Conservation (phyloP, 2,329 filamentous ascomycete genomes). For the Claviceps cyperi region DNA sequence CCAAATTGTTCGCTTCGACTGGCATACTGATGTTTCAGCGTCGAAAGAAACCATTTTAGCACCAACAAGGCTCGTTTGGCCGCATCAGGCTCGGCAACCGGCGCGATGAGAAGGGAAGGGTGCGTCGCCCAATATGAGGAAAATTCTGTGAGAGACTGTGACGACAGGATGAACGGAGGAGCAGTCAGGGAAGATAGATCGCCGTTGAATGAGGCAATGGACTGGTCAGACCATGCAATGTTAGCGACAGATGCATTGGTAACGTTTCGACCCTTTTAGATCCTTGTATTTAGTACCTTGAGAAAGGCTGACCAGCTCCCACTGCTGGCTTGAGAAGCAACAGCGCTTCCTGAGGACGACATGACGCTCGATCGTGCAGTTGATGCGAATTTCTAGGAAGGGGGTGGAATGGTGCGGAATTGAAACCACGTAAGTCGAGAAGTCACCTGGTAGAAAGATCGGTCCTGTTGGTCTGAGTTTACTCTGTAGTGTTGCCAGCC, state of each 20-base stretch:
- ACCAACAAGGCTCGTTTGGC: slow-evolving; percentile 74
- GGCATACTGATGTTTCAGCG: slow-evolving; percentile 73
- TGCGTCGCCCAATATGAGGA: slow-evolving; percentile 75
- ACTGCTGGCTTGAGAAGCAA: slow-evolving; percentile 24
- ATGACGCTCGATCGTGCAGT: slow-evolving; percentile 10
- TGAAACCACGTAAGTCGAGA: neutral
- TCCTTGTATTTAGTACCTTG: slow-evolving; percentile 24
- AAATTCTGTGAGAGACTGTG: slow-evolving; percentile 66
- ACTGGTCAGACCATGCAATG: slow-evolving; percentile 24
- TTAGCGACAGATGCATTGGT: slow-evolving; percentile 1
- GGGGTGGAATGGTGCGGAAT: neutral
- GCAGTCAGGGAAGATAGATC: slow-evolving; percentile 70
- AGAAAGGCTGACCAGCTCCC: slow-evolving; percentile 38
- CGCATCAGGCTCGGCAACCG: slow-evolving; percentile 63
- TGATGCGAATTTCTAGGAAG: neutral
- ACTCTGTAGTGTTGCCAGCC: neutral
- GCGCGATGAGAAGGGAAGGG: slow-evolving; percentile 64
- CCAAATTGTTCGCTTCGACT: slow-evolving; percentile 63
- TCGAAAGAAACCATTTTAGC: slow-evolving; percentile 92
- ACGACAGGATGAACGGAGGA: slow-evolving; percentile 69
- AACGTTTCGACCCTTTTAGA: too few species aligned
- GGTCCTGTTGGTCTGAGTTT: neutral
- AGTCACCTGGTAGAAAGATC: neutral
- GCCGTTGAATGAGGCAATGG: slow-evolving; percentile 69
- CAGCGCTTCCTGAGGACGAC: slow-evolving; percentile 15